These are phyloP conservation scores for Dissophora globulifera DNA, from an alignment of 192 early-diverging fungal species.

Conservation along the genomic window DNA sequence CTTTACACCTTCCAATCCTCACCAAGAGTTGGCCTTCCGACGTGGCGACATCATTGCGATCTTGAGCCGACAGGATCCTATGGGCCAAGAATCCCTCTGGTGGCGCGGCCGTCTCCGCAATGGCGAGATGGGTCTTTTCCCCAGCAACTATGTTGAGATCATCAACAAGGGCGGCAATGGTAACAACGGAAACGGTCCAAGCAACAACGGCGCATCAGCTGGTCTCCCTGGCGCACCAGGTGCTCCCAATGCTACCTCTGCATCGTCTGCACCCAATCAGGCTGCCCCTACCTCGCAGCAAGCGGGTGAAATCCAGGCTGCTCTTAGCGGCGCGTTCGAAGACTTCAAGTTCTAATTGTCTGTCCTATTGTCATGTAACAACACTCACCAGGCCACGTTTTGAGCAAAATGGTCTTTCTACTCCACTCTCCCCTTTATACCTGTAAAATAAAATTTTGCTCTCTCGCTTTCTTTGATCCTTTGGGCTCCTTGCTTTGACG, in stretches of 20 bases:
- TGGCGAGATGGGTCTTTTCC: constrained; percentile 90
- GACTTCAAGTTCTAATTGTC: constrained; percentile 48
- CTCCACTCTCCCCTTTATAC: constrained; percentile 11
- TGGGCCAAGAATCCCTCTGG: constrained; percentile 84
- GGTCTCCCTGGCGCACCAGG: constrained; percentile 23
- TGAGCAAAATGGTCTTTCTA: not conserved
- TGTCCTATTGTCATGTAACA: not conserved
- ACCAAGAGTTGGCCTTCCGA: constrained; percentile 81
- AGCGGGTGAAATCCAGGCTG: constrained; percentile 41
- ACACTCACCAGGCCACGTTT: not conserved
- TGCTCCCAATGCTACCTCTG: constrained; percentile 10
- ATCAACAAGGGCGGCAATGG: constrained; percentile 74
- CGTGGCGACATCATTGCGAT: constrained; percentile 93
- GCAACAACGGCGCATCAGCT: not conserved
- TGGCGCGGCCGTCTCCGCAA: constrained; percentile 89
- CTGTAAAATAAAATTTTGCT: too few relatives aligned
- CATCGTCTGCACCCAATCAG: constrained; percentile 4
- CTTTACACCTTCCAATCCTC: constrained; percentile 72
- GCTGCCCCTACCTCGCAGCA: constrained; percentile 26
- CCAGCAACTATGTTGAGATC: constrained; percentile 90
- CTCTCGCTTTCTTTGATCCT: too few relatives aligned
- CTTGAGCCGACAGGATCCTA: constrained; percentile 81
- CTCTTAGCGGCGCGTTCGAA: constrained; percentile 45
- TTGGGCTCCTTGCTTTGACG: not conserved
- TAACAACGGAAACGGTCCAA: constrained; percentile 21